These are phyloP conservation scores for Curvularia eragrostidis DNA, from an alignment of 2,329 filamentous ascomycete species.

Conservation along the genomic window DNA sequence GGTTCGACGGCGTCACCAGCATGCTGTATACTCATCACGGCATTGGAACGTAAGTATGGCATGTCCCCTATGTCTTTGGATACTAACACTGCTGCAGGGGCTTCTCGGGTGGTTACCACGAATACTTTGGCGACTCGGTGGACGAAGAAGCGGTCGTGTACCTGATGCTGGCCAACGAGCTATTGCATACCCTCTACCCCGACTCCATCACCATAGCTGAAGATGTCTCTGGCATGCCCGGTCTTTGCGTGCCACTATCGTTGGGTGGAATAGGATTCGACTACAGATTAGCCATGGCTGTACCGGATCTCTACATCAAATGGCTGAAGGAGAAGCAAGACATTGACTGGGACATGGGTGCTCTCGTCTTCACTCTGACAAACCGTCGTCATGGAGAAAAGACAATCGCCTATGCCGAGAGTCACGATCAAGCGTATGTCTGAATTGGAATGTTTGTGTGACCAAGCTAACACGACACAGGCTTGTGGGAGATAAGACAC, in stretches of 20 bases:
- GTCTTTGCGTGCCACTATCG: conserved; percentile 84
- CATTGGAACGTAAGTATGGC: conserved; percentile 81
- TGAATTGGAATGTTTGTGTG: neutral
- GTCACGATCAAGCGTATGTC: conserved; percentile 94
- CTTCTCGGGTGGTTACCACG: conserved; percentile 96
- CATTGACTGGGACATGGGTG: conserved; percentile 87
- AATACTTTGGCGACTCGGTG: conserved; percentile 89
- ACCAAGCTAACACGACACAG: conserved; percentile 55
- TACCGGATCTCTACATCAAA: conserved; percentile 99
- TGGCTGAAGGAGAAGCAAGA: conserved; percentile 93
- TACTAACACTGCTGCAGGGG: conserved; percentile 64
- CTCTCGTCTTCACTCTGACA: conserved; percentile 83
- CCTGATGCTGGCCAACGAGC: conserved; percentile 93
- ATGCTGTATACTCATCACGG: conserved; percentile 98
- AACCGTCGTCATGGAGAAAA: conserved; percentile 96
- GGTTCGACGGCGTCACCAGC: conserved; percentile 97
- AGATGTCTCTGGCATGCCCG: conserved; percentile 98
- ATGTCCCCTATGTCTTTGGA: neutral
- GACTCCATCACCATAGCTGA: conserved; percentile 91
- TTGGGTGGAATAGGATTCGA: conserved; percentile 95
- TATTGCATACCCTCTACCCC: conserved; percentile 91
- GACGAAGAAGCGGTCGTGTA: conserved; percentile 96
- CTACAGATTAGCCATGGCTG: conserved; percentile 95
- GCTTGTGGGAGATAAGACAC: conserved; percentile 92
- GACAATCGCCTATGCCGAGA: conserved; percentile 97